Percentiles rank a stretch among this genome's conserved stretches.
Evolutionary conservation across 768 basidiomycete species (phyloP).

Genomic region (Pulveroboletus frians): DNA sequence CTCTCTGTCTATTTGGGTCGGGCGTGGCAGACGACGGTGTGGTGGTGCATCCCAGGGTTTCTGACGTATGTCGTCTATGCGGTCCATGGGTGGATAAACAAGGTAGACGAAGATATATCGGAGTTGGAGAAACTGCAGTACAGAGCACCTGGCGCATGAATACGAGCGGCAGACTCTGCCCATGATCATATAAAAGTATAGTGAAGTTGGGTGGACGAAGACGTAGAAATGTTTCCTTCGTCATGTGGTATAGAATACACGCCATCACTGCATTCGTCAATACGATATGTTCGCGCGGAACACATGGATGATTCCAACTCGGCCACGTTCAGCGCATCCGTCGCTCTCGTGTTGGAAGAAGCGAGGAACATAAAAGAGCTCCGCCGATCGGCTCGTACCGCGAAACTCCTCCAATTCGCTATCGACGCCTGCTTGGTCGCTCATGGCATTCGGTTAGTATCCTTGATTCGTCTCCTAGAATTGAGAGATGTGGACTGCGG

Average conservation of each 20-base stretch:
- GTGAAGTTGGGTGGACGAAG: too few relatives aligned
- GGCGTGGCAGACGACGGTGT: conserved; percentile 49
- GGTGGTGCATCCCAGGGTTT: conserved; percentile 46
- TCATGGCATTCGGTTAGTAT: conserved; percentile 38
- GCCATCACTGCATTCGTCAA: too few relatives aligned
- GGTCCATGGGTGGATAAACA: conserved; percentile 40
- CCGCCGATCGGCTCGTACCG: neutral
- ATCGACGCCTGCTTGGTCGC: conserved; percentile 41
- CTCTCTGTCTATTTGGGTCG: conserved; percentile 44
- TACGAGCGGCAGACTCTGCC: too few relatives aligned
- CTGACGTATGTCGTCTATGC: conserved; percentile 44
- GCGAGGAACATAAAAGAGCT: conserved; percentile 3
- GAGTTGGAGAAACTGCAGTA: conserved; percentile 54
- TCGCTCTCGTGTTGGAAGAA: conserved; percentile 19
- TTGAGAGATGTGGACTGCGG: neutral
- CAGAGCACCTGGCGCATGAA: conserved; percentile 48
- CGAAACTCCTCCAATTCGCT: conserved; percentile 30
- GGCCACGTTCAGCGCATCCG: conserved; percentile 11
- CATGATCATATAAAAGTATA: too few relatives aligned
- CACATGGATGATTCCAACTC: conserved; percentile 4
- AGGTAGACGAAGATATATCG: conserved; percentile 43
- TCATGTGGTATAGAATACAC: too few relatives aligned
- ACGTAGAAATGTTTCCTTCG: neutral
- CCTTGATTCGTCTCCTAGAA: neutral
- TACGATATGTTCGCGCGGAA: too few relatives aligned